Conservation (phyloP, 306 rosid species). For the Medicago ruthenica region DNA sequence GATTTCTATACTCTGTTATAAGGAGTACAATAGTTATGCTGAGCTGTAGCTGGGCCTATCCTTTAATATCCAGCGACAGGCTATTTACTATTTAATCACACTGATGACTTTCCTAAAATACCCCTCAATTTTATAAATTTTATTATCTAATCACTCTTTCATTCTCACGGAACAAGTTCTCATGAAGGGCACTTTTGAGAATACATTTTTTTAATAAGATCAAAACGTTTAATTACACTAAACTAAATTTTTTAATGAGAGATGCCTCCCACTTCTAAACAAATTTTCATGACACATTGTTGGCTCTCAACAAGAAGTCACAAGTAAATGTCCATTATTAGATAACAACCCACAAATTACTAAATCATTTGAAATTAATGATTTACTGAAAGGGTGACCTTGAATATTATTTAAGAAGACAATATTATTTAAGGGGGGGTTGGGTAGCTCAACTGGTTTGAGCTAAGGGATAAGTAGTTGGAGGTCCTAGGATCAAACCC, state of each 20-base stretch:
- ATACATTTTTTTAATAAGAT: neutral
- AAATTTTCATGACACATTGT: too few relatives aligned
- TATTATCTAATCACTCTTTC: neutral
- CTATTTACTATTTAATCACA: constrained; percentile 14
- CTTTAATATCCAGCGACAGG: constrained; percentile 10
- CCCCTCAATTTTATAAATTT: neutral
- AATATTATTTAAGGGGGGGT: too few relatives aligned
- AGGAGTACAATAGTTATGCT: too few relatives aligned
- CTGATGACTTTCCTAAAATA: neutral
- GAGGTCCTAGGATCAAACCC: too few relatives aligned
- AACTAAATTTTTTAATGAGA: neutral
- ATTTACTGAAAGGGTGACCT: neutral
- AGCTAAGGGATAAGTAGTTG: too few relatives aligned
- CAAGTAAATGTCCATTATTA: neutral
- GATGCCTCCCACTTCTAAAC: too few relatives aligned
- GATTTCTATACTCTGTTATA: too few relatives aligned
- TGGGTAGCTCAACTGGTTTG: too few relatives aligned
- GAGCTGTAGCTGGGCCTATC: too few relatives aligned
- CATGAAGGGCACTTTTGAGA: neutral
- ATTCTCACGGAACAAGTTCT: neutral
- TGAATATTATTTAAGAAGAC: too few relatives aligned
- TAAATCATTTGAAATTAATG: neutral
- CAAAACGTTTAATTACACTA: neutral
- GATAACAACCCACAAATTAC: neutral
- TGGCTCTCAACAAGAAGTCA: too few relatives aligned